Evolutionary conservation across 148 eudicot species (phyloP).

Genomic region (Tetragonia tetragonoides): DNA sequence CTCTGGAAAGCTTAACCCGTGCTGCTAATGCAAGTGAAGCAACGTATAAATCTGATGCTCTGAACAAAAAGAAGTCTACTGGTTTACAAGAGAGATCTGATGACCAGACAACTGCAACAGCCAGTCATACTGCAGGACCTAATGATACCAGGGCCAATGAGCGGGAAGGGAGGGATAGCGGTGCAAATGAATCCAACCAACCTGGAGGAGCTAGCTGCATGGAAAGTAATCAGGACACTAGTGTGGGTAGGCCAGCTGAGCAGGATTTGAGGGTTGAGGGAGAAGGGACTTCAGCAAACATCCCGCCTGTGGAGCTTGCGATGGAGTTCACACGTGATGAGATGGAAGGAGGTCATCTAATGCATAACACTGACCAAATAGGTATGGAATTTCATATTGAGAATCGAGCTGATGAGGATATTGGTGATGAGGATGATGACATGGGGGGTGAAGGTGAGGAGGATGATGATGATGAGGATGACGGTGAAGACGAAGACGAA

Average conservation of each 20-base stretch:
- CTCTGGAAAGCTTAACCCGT: conserved; percentile 82
- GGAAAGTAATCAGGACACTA: conserved; percentile 39
- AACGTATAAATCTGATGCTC: conserved; percentile 57
- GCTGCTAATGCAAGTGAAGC: conserved; percentile 90
- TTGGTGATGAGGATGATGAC: conserved; percentile 94
- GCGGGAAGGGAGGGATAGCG: conserved; percentile 39
- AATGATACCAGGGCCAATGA: conserved; percentile 36
- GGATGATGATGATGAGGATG: conserved; percentile 89
- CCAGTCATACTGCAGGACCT: conserved; percentile 35
- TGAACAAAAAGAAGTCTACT: conserved; percentile 56
- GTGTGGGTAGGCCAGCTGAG: conserved; percentile 45
- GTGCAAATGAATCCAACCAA: conserved; percentile 40
- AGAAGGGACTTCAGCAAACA: conserved; percentile 37
- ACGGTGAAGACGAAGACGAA: conserved; percentile 92
- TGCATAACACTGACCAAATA: conserved; percentile 49
- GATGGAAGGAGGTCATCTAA: conserved; percentile 64
- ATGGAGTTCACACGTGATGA: conserved; percentile 69
- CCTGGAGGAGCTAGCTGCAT: conserved; percentile 34
- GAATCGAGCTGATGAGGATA: conserved; percentile 68
- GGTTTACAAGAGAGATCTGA: conserved; percentile 48
- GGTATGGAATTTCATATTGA: conserved; percentile 81
- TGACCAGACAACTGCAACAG: conserved; percentile 38
- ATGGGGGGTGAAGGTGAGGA: conserved; percentile 88
- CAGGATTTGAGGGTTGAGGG: conserved; percentile 67
- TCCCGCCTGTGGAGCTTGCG: conserved; percentile 49